Conservation (phyloP, 805 yeast genomes). For the Yarrowia osloensis region DNA sequence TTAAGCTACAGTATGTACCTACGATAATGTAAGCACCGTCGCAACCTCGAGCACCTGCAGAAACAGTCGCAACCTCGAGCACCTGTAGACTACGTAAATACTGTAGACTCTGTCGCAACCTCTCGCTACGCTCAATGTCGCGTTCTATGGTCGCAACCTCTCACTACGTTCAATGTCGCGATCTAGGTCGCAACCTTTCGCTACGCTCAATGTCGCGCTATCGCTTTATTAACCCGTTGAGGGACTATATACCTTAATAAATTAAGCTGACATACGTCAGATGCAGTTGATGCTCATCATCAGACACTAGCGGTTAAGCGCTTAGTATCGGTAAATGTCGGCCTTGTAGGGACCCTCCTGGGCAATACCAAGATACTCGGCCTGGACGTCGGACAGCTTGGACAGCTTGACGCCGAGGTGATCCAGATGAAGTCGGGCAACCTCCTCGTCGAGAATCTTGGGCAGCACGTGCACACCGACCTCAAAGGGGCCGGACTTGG, state of each 20-base stretch:
- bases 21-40: too few relatives aligned
- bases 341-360: constrained; percentile 96
- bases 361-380: constrained; percentile 93
- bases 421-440: constrained; percentile 92
- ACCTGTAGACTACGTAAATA: too few relatives aligned
- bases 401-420: constrained; percentile 91
- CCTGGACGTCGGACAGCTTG: constrained; percentile 72
- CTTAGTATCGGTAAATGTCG: constrained; percentile 95
- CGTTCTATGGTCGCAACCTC: too few relatives aligned
- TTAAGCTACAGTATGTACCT: too few relatives aligned
- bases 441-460: constrained; percentile 97
- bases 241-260: constrained; percentile 29
- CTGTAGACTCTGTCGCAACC: too few relatives aligned
- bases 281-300: constrained; percentile 27
- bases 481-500: constrained; percentile 86
- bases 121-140: too few relatives aligned
- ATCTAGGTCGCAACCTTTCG: too few relatives aligned
- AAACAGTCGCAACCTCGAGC: too few relatives aligned
- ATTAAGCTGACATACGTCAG: constrained; percentile 26
- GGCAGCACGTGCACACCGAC: constrained; percentile 95
- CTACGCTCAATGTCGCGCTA: too few relatives aligned
- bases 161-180: neutral
- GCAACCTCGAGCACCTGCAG: too few relatives aligned
- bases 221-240: constrained; percentile 22
- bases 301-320: constrained; percentile 25